phyloP scores from a whole-genome alignment of 176 grass and related monocot species.

The Typha latifolia region DNA sequence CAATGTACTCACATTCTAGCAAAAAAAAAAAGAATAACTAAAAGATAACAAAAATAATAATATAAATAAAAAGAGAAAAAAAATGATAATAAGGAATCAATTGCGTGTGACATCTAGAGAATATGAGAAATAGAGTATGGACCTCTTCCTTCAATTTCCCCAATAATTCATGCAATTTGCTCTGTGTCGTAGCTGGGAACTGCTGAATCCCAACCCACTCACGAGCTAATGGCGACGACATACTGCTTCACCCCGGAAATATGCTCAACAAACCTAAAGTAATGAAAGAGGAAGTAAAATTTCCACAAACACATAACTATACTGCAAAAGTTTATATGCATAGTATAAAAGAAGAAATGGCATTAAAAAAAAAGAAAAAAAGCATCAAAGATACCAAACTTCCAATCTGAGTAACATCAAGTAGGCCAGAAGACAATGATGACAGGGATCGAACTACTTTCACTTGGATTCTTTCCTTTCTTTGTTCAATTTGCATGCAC shows the following conservation, averaged over 20 bases:
- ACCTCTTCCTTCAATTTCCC: constrained; percentile 78
- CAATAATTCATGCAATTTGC: constrained; percentile 76
- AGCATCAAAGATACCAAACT: not conserved
- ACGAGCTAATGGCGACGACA: constrained; percentile 51
- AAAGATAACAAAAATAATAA: not conserved
- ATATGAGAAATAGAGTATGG: not conserved
- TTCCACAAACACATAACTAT: not conserved
- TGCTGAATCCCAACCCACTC: constrained; percentile 75
- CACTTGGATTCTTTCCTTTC: too few relatives aligned
- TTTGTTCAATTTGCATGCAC: too few relatives aligned
- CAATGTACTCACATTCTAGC: constrained; percentile 75
- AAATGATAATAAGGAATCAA: not conserved
- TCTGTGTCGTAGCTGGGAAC: constrained; percentile 76
- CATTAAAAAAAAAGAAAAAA: not conserved
- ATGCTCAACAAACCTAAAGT: not conserved
- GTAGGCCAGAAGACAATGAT: too few relatives aligned
- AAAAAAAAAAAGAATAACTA: constrained; percentile 13
- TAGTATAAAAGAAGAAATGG: not conserved
- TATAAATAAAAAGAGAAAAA: not conserved
- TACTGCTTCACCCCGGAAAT: constrained; percentile 7
- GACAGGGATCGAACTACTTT: too few relatives aligned
- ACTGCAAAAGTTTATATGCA: not conserved
- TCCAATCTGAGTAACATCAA: too few relatives aligned
- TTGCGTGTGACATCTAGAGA: not conserved
- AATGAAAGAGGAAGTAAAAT: not conserved